phyloP scores from a whole-genome alignment of 805 yeast genomes.

The Torulaspora quercuum region DNA sequence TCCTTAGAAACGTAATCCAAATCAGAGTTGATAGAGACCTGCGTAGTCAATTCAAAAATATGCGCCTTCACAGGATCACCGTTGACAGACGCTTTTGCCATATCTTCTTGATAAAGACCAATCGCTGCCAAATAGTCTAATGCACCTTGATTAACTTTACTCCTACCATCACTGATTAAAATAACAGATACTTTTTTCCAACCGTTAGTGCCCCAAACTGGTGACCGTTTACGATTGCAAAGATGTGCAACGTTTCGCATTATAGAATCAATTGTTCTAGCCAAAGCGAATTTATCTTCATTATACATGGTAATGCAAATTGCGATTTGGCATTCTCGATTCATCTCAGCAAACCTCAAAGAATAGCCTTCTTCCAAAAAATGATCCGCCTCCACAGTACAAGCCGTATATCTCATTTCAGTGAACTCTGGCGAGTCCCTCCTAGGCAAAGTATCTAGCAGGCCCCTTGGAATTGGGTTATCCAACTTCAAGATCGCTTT shows the following conservation, averaged over 20 bases:
- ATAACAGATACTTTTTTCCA: constrained; percentile 96
- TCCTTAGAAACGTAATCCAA: constrained; percentile 87
- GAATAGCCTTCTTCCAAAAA: constrained; percentile 79
- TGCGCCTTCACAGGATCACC: constrained; percentile 90
- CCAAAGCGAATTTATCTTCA: constrained; percentile 84
- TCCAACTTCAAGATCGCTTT: constrained; percentile 69
- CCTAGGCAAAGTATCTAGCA: constrained; percentile 78
- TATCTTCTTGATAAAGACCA: constrained; percentile 96
- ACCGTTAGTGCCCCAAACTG: constrained; percentile 92
- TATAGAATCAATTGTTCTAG: constrained; percentile 92
- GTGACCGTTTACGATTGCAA: constrained; percentile 72
- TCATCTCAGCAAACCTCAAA: constrained; percentile 77
- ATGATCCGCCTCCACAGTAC: constrained; percentile 89
- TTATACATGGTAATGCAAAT: constrained; percentile 97
- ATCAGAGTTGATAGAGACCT: constrained; percentile 85
- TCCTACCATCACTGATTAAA: constrained; percentile 92
- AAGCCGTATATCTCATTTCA: constrained; percentile 95
- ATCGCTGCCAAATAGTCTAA: constrained; percentile 86
- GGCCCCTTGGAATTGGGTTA: constrained; percentile 89
- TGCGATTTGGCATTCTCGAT: constrained; percentile 87
- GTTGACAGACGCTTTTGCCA: constrained; percentile 91
- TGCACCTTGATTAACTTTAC: constrained; percentile 79
- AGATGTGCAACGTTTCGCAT: constrained; percentile 89
- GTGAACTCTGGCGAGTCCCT: constrained; percentile 90
- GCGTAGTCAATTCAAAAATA: constrained; percentile 93